Base-by-base conservation (phyloP, 805 yeast genomes). In the Metschnikowia cerradonensis region DNA sequence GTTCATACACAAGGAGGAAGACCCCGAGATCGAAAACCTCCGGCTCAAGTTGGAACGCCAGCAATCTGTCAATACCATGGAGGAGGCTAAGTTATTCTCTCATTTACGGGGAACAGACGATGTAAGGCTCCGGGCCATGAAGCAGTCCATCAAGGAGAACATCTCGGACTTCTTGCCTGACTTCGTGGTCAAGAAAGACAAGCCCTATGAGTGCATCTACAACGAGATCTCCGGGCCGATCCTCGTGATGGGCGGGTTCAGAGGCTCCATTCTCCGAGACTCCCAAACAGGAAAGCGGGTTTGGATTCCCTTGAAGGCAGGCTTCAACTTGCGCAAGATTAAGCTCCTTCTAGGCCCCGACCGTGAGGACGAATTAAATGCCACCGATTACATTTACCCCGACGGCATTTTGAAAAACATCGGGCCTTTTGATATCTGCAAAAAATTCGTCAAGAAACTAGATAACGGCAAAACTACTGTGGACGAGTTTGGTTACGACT, bases 291-390 rank as follows among this genome's bases (percentile, higher is more conserved):
- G 74, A 13, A 80, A 83, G 52, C 72, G 92, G 47, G 79, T 87
- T 1, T 91, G 97, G 97, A 80, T 90, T 38, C 97, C 97, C 0
- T 62, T 86, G 5, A 86, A 87, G 59, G 96, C 92, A 0, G 96
- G 96, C 0, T 76, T 91, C 47, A 84, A 88, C 57, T 71, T 90
- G 30, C 72, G 84, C 19, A 86, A 83, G 60, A 79, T 86, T 52
- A 82, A 88, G 70, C 68, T 91, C 20, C 67, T 81, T 11, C 70
- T 91, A 19, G 96, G 96, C 0, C 92, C 95, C 0, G 71, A 64
- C 0, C 84, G 77, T 48, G 82, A 81, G 45, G 96, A 86, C 62
- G 96, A 91, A 66, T 38, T 67, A 2, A 65, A 72, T 39, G 83
- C 86, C 0, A 68, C 74, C 30, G 69, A 78, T 20, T 63, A 62